phyloP scores from a whole-genome alignment of 2,329 filamentous ascomycete genomes.

The Stagonosporopsis cucurbitacearum region DNA sequence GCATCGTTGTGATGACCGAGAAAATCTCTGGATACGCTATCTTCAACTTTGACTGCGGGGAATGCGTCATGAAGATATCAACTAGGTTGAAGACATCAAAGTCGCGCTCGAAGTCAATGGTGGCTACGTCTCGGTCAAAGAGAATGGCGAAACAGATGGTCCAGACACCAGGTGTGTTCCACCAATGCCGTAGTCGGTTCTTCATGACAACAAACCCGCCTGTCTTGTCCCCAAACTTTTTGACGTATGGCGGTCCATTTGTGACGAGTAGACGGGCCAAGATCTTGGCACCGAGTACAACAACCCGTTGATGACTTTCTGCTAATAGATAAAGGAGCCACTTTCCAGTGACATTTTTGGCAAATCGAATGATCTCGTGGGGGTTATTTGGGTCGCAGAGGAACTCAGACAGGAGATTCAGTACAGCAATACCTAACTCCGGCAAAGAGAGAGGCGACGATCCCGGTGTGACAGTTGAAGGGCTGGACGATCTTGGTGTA shows the following conservation, averaged over 20 bases:
- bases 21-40: conserved; percentile 80
- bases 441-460: conserved; percentile 60
- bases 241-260: conserved; percentile 80
- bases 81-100: conserved; percentile 78
- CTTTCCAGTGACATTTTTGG: conserved; percentile 94
- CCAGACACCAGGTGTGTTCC: conserved; percentile 86
- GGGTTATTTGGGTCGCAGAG: conserved; percentile 76
- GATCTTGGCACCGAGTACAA: conserved; percentile 81
- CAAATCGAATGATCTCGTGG: conserved; percentile 81
- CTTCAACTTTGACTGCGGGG: conserved; percentile 57
- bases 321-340: conserved; percentile 92
- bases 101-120: conserved; percentile 73
- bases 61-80: conserved; percentile 67
- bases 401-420: conserved; percentile 78
- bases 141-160: conserved; percentile 85
- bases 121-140: conserved; percentile 81
- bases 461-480: conserved; percentile 27
- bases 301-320: conserved; percentile 82
- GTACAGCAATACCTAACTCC: conserved; percentile 74
- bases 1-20: conserved; percentile 81
- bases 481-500: conserved; percentile 43
- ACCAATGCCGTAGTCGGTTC: conserved; percentile 82
- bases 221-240: conserved; percentile 84
- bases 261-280: conserved; percentile 82
- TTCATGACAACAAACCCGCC: conserved; percentile 89